A percentile compares a stretch with the other conserved stretches of the same genome.
phyloP scores from a whole-genome alignment of 192 early-diverging fungal species.

The Rhizophagus sp. region DNA sequence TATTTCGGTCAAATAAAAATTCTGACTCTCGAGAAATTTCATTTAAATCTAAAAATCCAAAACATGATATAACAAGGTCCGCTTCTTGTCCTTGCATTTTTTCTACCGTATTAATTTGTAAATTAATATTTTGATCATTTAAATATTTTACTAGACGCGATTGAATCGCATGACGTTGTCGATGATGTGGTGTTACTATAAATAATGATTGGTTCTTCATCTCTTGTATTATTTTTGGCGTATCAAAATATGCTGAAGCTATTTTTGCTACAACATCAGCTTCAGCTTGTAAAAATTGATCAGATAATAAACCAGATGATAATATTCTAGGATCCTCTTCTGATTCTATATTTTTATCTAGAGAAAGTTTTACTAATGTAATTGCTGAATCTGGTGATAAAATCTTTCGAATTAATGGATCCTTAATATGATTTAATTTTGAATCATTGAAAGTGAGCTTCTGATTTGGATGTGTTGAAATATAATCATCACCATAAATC shows the following conservation, averaged over 20 bases:
- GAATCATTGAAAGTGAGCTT: neutral
- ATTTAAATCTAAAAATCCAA: slow-evolving; percentile 44
- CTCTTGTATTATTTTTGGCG: slow-evolving; percentile 14
- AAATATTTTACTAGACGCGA: neutral
- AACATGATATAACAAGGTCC: slow-evolving; percentile 63
- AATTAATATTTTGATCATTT: slow-evolving; percentile 25
- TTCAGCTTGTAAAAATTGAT: slow-evolving; percentile 36
- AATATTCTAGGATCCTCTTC: neutral
- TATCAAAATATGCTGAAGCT: slow-evolving; percentile 39
- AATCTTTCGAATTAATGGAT: slow-evolving; percentile 33
- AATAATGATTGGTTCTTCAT: slow-evolving; percentile 31
- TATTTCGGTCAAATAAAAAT: slow-evolving; percentile 46
- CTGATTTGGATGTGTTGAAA: slow-evolving; percentile 27
- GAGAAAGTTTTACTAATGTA: slow-evolving; percentile 40
- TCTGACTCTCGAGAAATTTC: slow-evolving; percentile 32
- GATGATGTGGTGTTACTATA: slow-evolving; percentile 52
- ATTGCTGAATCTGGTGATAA: slow-evolving; percentile 40
- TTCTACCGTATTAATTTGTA: slow-evolving; percentile 52
- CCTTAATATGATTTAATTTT: slow-evolving; percentile 20
- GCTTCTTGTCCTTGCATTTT: slow-evolving; percentile 60
- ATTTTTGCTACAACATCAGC: slow-evolving; percentile 41
- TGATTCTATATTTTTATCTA: neutral
- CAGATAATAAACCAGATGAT: neutral
- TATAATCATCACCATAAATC: slow-evolving; percentile 48
- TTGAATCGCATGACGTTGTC: slow-evolving; percentile 44